Percentiles rank a stretch among this genome's conserved stretches.
phyloP scores from a whole-genome alignment of 768 basidiomycete species.

The Hericium alpestre region DNA sequence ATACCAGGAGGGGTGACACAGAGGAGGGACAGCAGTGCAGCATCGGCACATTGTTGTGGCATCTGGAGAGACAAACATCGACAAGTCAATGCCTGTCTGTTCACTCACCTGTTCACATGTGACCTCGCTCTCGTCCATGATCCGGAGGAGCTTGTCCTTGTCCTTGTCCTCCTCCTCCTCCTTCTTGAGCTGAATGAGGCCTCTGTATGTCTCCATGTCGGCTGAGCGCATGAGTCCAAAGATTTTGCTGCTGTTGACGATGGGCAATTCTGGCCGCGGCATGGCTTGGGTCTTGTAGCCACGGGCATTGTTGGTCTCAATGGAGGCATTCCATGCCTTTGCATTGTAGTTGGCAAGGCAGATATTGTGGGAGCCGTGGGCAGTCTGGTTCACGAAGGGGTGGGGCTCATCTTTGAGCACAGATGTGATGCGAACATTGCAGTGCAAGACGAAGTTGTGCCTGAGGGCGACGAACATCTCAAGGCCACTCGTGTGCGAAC shows the following conservation, averaged over 20 bases:
- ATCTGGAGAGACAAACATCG: no score
- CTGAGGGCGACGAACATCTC: slow-evolving; percentile 9
- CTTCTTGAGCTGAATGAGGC: background rate
- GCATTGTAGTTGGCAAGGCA: slow-evolving; percentile 13
- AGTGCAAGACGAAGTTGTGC: slow-evolving; percentile 16
- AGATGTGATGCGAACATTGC: slow-evolving; percentile 13
- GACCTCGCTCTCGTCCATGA: no score
- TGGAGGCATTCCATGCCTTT: slow-evolving; percentile 8
- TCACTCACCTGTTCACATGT: no score
- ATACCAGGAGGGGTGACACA: no score
- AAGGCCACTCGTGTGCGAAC: slow-evolving; percentile 17
- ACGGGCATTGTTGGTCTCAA: background rate
- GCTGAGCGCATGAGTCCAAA: slow-evolving; percentile 5
- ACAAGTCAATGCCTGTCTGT: no score
- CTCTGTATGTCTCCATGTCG: background rate
- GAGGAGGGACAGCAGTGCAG: no score
- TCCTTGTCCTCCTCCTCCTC: background rate
- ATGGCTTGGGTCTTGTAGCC: background rate
- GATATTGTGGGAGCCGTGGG: slow-evolving; percentile 19
- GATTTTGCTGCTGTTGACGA: slow-evolving; percentile 4
- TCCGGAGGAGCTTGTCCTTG: background rate
- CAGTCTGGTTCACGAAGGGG: slow-evolving; percentile 7
- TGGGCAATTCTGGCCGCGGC: background rate
- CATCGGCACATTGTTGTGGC: no score
- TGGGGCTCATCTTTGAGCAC: background rate